Conservation (phyloP, 495 filamentous ascomycete species). For the Aspergillus steynii region DNA sequence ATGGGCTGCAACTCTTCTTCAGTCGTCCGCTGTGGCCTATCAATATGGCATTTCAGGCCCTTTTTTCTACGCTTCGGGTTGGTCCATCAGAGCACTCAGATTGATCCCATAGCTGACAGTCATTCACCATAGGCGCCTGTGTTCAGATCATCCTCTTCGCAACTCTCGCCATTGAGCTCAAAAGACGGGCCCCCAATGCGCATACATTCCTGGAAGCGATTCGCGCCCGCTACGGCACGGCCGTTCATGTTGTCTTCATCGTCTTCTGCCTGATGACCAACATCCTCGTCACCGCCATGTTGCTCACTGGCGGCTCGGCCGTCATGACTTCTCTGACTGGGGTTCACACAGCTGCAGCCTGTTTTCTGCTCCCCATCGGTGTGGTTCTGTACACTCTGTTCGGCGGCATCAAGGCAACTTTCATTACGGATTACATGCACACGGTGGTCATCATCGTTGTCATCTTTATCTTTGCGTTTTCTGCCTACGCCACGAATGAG, state of each 20-base stretch:
- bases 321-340: constrained; percentile 84
- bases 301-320: constrained; percentile 87
- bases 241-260: constrained; percentile 73
- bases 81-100: neutral
- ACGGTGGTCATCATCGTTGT: constrained; percentile 86
- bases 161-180: constrained; percentile 90
- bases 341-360: constrained; percentile 83
- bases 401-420: constrained; percentile 77
- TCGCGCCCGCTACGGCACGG: constrained; percentile 58
- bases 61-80: constrained; percentile 78
- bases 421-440: constrained; percentile 80
- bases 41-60: constrained; percentile 90
- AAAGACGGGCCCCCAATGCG: constrained; percentile 81
- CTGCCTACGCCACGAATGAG: constrained; percentile 74
- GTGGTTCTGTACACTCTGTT: constrained; percentile 80
- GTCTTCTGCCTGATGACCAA: constrained; percentile 83
- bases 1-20: constrained; percentile 65
- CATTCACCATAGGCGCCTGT: constrained; percentile 41
- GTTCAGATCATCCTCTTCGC: constrained; percentile 82
- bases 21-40: constrained; percentile 88
- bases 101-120: neutral
- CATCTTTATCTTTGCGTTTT: constrained; percentile 88
- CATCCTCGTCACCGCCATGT: constrained; percentile 85
- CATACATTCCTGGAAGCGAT: constrained; percentile 86
- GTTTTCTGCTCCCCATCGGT: constrained; percentile 85